Percentiles rank a stretch among this genome's conserved stretches.
Evolutionary conservation across 169 alveolate genomes (phyloP).

Genomic region (Babesia gibsoni): DNA sequence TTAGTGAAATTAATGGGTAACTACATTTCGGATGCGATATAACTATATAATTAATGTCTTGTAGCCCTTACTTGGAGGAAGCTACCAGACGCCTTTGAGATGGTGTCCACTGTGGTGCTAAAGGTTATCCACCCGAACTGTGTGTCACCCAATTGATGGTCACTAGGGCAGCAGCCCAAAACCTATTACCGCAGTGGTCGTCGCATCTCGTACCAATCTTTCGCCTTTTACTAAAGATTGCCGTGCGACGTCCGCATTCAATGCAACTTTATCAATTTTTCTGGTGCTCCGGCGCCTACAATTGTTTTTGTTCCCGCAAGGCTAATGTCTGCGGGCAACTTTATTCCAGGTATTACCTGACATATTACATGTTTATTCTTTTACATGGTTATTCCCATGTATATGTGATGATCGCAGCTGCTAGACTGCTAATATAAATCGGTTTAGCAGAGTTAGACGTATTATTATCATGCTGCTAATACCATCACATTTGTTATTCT

Average conservation of each 20-base stretch:
- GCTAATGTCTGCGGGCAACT: too few species aligned
- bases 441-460: too few species aligned
- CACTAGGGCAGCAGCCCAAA: not conserved
- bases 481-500: too few species aligned
- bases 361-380: not conserved
- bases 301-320: too few species aligned
- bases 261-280: slow-evolving; percentile 67
- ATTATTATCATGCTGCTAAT: too few species aligned
- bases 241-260: slow-evolving; percentile 88
- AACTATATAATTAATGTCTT: too few species aligned
- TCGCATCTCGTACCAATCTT: slow-evolving; percentile 88
- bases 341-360: too few species aligned
- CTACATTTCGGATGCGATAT: not conserved
- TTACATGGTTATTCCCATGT: not conserved
- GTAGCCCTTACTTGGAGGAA: too few species aligned
- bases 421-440: not conserved
- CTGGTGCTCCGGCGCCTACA: slow-evolving; percentile 71
- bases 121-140: slow-evolving; percentile 22
- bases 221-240: slow-evolving; percentile 98
- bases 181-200: slow-evolving; percentile 57
- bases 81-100: too few species aligned
- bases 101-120: slow-evolving; percentile 32
- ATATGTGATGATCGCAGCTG: not conserved
- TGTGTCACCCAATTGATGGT: slow-evolving; percentile 14
- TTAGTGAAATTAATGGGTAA: not conserved